Percentiles rank a stretch among this genome's conserved stretches.
Evolutionary conservation across 345 rosid species (phyloP).

Genomic region (Sapria himalayana): DNA sequence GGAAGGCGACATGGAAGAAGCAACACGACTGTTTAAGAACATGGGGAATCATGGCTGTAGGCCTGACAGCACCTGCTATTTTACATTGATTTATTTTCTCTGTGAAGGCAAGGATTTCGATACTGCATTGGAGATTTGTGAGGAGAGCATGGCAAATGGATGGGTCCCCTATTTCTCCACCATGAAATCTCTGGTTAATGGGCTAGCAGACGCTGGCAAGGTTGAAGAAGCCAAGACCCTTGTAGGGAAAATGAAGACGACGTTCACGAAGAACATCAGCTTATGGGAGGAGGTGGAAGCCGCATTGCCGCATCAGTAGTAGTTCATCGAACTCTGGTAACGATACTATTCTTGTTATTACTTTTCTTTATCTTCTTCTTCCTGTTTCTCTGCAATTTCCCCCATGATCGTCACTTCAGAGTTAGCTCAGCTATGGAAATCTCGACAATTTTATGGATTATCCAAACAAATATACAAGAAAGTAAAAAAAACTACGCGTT

Average conservation of each 20-base stretch:
- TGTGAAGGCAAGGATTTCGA: constrained; percentile 50
- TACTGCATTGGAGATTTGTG: constrained; percentile 30
- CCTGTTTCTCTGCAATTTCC: no score
- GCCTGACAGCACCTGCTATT: constrained; percentile 35
- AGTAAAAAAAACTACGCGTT: no score
- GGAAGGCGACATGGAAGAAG: constrained; percentile 45
- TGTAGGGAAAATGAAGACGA: constrained; percentile 29
- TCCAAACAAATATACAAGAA: no score
- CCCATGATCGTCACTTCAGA: no score
- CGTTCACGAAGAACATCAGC: constrained; percentile 24
- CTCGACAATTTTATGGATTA: no score
- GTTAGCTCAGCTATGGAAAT: no score
- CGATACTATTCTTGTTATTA: no score
- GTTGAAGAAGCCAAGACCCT: constrained; percentile 45
- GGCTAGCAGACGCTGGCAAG: constrained; percentile 28
- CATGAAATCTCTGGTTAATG: constrained; percentile 50
- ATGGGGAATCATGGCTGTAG: constrained; percentile 30
- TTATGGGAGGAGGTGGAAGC: constrained; percentile 77
- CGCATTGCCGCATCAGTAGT: constrained; percentile 33
- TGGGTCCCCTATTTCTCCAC: constrained; percentile 48
- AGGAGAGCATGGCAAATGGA: constrained; percentile 38
- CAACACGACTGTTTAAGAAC: constrained; percentile 31
- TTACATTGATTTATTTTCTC: constrained; percentile 30
- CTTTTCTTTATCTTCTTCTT: no score
- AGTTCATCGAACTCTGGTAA: no score